A percentile compares a stretch with the other conserved stretches of the same genome.
phyloP scores from a whole-genome alignment of 108 stramenopile genomes.

The Nannochloropsis salina region DNA sequence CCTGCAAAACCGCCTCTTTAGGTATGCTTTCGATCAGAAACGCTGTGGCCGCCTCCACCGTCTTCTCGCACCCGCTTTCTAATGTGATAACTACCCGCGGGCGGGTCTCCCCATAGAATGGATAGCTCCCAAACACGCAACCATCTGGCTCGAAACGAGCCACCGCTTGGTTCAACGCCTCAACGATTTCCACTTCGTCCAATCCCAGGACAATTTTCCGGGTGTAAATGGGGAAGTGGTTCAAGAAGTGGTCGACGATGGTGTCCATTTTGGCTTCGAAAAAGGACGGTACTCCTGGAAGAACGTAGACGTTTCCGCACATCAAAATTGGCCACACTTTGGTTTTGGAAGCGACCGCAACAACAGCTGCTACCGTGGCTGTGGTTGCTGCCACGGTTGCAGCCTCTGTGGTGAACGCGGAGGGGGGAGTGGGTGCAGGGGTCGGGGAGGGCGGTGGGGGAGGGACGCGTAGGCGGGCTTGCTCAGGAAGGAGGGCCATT shows the following conservation, averaged over 20 bases:
- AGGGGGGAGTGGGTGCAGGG: neutral
- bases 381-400: neutral
- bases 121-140: neutral
- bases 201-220: constrained; percentile 39
- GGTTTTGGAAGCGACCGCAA: constrained; percentile 68
- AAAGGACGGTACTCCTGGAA: constrained; percentile 84
- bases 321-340: constrained; percentile 57
- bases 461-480: constrained; percentile 48
- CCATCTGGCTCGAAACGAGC: neutral
- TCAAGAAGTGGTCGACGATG: constrained; percentile 61
- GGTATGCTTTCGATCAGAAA: constrained; percentile 34
- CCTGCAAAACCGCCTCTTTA: constrained; percentile 33
- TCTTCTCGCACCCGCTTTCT: constrained; percentile 37
- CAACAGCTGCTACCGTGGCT: constrained; percentile 16
- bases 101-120: neutral
- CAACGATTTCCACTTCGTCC: constrained; percentile 47
- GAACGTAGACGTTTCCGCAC: constrained; percentile 78
- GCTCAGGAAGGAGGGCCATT: constrained; percentile 56
- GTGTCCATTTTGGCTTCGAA: constrained; percentile 73
- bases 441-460: constrained; percentile 24
- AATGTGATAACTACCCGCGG: constrained; percentile 41
- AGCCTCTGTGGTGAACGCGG: too few relatives aligned
- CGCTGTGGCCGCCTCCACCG: constrained; percentile 39
- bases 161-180: constrained; percentile 39
- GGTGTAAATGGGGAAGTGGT: neutral